A percentile compares a stretch with the other conserved stretches of the same genome.
These are phyloP conservation scores for Vanrija sp. DNA, from an alignment of 1,284 basidiomycete genomes.

Conservation along the genomic window DNA sequence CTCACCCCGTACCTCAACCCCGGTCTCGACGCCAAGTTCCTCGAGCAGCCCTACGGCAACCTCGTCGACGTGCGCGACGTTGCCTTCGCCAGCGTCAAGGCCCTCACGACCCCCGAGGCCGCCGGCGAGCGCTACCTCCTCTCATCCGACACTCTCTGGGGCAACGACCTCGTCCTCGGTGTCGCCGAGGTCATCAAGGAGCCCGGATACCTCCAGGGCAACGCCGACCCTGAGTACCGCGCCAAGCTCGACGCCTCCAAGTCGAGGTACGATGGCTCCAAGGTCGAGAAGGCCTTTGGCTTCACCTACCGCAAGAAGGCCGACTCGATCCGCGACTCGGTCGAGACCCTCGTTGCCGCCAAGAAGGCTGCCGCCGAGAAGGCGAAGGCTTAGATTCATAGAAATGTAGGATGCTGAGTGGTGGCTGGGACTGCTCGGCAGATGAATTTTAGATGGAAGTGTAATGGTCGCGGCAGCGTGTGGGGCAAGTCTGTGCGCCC, in stretches of 20 bases:
- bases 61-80: background rate
- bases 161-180: background rate
- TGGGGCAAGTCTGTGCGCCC: no score
- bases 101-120: background rate
- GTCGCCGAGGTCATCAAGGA: background rate
- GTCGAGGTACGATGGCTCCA: constrained; percentile 28
- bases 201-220: constrained; percentile 1
- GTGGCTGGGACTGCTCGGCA: background rate
- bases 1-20: background rate
- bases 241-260: background rate
- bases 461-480: no score
- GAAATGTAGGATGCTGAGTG: no score
- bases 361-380: background rate
- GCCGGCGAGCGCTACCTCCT: background rate
- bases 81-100: background rate
- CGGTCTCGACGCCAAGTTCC: background rate
- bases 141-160: background rate
- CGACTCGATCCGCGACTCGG: constrained; percentile 21
- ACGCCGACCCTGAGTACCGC: constrained; percentile 5
- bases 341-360: background rate
- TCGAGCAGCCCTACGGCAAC: background rate
- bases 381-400: background rate
- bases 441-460: no score
- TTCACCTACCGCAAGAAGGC: constrained; percentile 25
- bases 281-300: constrained; percentile 33